A percentile compares a stretch with the other conserved stretches of the same genome.
These are phyloP conservation scores for Castanea sativa DNA, from an alignment of 306 rosid species.

Conservation along the genomic window DNA sequence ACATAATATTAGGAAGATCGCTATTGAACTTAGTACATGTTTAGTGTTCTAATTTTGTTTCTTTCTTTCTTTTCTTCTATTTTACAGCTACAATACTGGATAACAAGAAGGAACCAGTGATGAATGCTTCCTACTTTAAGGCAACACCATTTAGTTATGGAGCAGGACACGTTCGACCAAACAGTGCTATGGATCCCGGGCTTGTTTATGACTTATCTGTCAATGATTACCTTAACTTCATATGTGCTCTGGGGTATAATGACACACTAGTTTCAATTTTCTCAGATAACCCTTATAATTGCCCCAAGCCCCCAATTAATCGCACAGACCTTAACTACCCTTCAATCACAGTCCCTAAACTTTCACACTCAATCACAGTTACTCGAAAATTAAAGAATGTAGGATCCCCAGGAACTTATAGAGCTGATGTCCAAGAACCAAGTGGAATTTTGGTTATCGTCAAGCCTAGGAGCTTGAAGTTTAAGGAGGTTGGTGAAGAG, in stretches of 20 bases:
- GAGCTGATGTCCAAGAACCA: conserved; percentile 42
- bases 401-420: conserved; percentile 65
- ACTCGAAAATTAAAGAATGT: conserved; percentile 70
- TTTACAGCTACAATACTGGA: conserved; percentile 57
- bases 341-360: conserved; percentile 72
- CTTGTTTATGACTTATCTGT: conserved; percentile 67
- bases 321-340: conserved; percentile 72
- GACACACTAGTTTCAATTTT: conserved; percentile 45
- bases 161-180: conserved; percentile 77
- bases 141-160: conserved; percentile 88
- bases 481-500: conserved; percentile 62
- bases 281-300: conserved; percentile 37
- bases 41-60: background rate
- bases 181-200: conserved; percentile 82
- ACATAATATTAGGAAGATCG: too few relatives aligned
- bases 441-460: conserved; percentile 49
- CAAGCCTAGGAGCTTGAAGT: conserved; percentile 57
- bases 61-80: background rate
- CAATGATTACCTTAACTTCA: conserved; percentile 58
- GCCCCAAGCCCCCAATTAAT: conserved; percentile 33
- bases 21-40: background rate
- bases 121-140: conserved; percentile 46
- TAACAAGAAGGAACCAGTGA: conserved; percentile 47
- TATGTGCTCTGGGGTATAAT: conserved; percentile 69
- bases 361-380: conserved; percentile 50